Conservation (phyloP, 2,329 filamentous ascomycete genomes). For the Dactylellina haptotyla region DNA sequence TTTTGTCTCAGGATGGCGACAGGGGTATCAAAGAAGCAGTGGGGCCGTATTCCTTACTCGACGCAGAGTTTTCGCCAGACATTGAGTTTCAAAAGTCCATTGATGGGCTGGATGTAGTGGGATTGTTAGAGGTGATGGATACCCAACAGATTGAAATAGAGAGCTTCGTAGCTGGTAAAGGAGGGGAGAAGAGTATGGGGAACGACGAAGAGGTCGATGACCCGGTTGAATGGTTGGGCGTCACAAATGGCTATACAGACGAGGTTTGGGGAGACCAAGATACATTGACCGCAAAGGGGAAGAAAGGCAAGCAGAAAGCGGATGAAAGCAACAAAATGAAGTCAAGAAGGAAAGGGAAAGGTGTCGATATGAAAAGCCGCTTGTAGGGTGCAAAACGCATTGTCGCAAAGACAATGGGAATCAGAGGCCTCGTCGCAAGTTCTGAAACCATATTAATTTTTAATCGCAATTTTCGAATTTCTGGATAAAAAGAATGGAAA, state of each 20-base stretch:
- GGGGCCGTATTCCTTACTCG: slow-evolving; percentile 46
- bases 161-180: slow-evolving; percentile 25
- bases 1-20: not conserved
- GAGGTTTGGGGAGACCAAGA: slow-evolving; percentile 37
- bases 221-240: slow-evolving; percentile 48
- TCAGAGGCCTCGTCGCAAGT: too few species aligned
- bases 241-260: slow-evolving; percentile 32
- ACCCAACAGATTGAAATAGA: slow-evolving; percentile 37
- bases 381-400: slow-evolving; percentile 13
- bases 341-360: slow-evolving; percentile 33
- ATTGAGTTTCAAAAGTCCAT: slow-evolving; percentile 54
- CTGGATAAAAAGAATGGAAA: too few species aligned
- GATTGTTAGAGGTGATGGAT: slow-evolving; percentile 49
- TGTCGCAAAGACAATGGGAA: too few species aligned
- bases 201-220: slow-evolving; percentile 41
- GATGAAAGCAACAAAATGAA: not conserved
- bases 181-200: slow-evolving; percentile 35
- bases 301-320: slow-evolving; percentile 26
- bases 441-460: too few species aligned
- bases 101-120: slow-evolving; percentile 43
- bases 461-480: too few species aligned
- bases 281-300: too few species aligned
- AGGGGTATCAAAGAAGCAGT: not conserved
- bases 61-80: slow-evolving; percentile 28
- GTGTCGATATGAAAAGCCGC: slow-evolving; percentile 49